Evolutionary conservation across 73 alveolate species (phyloP).

Genomic region (Tetrahymena borealis): DNA sequence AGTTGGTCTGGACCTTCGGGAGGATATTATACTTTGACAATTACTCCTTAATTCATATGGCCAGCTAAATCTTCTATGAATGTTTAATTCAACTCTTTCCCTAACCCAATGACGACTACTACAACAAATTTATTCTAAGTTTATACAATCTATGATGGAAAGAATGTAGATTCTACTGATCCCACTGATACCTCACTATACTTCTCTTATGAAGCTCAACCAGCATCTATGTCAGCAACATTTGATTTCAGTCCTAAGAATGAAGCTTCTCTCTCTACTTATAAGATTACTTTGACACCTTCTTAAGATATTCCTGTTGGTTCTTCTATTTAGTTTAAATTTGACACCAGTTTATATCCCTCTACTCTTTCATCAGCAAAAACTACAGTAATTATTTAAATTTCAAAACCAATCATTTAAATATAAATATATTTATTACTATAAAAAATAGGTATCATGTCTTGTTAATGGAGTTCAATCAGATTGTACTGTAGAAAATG

Average conservation of each 20-base stretch:
- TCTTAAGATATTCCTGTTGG: background rate
- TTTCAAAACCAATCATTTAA: background rate
- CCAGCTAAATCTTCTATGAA: background rate
- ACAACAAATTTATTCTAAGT: background rate
- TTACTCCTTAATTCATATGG: background rate
- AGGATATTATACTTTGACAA: background rate
- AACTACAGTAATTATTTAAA: background rate
- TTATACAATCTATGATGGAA: background rate
- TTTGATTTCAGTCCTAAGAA: background rate
- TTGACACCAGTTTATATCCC: background rate
- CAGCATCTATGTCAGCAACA: background rate
- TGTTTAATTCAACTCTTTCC: background rate
- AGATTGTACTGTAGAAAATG: background rate
- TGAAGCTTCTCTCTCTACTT: background rate
- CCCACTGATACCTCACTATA: background rate
- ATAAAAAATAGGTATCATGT: background rate
- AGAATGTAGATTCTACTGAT: background rate
- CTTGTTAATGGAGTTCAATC: background rate
- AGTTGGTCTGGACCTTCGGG: background rate
- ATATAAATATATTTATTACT: background rate
- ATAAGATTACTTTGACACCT: background rate
- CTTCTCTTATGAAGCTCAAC: background rate
- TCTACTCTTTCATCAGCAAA: background rate
- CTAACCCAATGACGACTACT: background rate
- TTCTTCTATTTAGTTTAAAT: background rate